phyloP scores from a whole-genome alignment of 345 rosid genomes.

The Trapa incisa region DNA sequence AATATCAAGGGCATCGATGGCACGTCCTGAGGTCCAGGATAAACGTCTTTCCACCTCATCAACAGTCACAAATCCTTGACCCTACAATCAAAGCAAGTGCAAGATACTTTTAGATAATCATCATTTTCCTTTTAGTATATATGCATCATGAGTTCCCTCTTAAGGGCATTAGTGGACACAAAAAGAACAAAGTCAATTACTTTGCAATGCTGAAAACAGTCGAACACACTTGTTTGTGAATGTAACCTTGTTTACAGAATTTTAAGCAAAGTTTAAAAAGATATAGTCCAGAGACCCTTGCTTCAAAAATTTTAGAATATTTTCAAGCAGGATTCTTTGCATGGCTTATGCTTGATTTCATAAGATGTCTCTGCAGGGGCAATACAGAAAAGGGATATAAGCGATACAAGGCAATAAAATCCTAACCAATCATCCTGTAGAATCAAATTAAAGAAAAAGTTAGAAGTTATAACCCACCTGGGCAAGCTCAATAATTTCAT shows the following conservation, averaged over 20 bases:
- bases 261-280: background rate
- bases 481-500: conserved; percentile 74
- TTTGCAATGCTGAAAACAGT: background rate
- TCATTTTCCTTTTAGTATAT: background rate
- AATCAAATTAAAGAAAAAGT: background rate
- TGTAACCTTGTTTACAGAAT: background rate
- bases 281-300: background rate
- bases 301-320: background rate
- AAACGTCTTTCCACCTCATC: conserved; percentile 63
- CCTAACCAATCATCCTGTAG: background rate
- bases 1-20: conserved; percentile 62
- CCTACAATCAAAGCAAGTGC: conserved; percentile 26
- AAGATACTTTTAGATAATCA: background rate
- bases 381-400: background rate
- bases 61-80: conserved; percentile 78
- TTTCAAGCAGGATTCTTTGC: background rate
- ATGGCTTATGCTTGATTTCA: background rate
- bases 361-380: background rate
- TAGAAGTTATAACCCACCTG: conserved; percentile 33
- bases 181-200: background rate
- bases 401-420: background rate
- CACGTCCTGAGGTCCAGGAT: conserved; percentile 82
- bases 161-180: background rate
- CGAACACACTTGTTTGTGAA: background rate
- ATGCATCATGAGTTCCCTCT: background rate